Evolutionary conservation across 2,329 filamentous ascomycete species (phyloP).

Genomic region (Emmonsiellopsis sp.): DNA sequence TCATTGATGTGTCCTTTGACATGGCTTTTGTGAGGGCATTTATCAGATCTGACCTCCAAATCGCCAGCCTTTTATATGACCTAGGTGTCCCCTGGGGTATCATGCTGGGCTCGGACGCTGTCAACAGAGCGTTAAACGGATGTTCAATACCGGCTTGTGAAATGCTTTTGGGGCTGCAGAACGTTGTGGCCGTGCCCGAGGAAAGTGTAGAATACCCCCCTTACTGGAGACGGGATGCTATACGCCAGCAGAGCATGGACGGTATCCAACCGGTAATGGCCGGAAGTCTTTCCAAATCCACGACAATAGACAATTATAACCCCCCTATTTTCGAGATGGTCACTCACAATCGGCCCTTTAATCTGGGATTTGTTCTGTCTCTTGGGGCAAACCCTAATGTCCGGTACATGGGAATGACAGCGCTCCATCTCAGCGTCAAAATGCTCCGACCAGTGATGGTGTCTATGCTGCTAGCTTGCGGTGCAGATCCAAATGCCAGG

Average conservation of each 20-base stretch:
- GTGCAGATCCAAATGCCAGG: neutral
- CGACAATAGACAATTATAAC: neutral
- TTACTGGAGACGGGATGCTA: neutral
- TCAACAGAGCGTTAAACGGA: neutral
- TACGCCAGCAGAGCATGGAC: neutral
- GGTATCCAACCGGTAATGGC: neutral
- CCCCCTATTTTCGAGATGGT: neutral
- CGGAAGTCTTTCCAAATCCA: neutral
- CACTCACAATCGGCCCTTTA: neutral
- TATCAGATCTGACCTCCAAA: neutral
- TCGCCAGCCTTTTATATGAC: neutral
- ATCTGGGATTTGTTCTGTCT: neutral
- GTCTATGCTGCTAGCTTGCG: neutral
- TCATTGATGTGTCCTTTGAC: neutral
- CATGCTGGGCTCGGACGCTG: neutral
- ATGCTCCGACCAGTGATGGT: neutral
- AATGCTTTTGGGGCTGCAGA: neutral
- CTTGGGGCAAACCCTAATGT: neutral
- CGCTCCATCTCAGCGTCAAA: conserved; percentile 1
- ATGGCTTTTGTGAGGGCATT: neutral
- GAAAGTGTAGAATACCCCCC: neutral
- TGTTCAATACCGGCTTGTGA: neutral
- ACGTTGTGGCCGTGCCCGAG: neutral
- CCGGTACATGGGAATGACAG: neutral
- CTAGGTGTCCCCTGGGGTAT: neutral